Percentiles rank a stretch among this genome's conserved stretches.
Evolutionary conservation across 495 filamentous ascomycete species (phyloP).

Genomic region (Penicillium mononematosum): DNA sequence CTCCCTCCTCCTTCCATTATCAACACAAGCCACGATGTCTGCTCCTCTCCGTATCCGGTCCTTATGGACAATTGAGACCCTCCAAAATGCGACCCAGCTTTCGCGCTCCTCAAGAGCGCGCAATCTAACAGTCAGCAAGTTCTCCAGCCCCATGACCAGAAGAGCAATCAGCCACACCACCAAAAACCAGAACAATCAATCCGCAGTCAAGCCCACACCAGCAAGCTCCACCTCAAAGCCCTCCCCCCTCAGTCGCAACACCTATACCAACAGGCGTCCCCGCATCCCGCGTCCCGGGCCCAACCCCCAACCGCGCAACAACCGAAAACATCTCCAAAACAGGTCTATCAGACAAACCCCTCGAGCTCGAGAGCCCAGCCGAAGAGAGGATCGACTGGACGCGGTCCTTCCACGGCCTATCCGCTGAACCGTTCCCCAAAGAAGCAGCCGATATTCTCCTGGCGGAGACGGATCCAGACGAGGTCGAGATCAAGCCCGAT

Average conservation of each 20-base stretch:
- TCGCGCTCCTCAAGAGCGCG: conserved; percentile 10
- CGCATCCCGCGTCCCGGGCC: conserved; percentile 26
- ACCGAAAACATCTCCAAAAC: conserved; percentile 51
- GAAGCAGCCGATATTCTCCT: conserved; percentile 73
- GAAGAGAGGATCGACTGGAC: conserved; percentile 81
- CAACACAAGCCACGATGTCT: conserved; percentile 24
- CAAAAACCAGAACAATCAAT: conserved; percentile 21
- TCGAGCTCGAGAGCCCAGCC: conserved; percentile 42
- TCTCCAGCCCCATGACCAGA: conserved; percentile 23
- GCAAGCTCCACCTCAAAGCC: conserved; percentile 19
- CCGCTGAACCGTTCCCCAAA: conserved; percentile 67
- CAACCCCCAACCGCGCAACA: conserved; percentile 37
- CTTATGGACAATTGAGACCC: conserved; percentile 18
- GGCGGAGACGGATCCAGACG: conserved; percentile 62
- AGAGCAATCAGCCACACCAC: conserved; percentile 20
- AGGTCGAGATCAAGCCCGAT: conserved; percentile 95
- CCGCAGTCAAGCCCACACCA: conserved; percentile 19
- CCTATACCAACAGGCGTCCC: conserved; percentile 2
- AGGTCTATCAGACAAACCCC: conserved; percentile 53
- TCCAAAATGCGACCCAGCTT: conserved; percentile 13
- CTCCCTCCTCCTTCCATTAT: conserved; percentile 7
- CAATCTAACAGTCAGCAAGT: conserved; percentile 3
- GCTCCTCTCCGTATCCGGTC: conserved; percentile 16
- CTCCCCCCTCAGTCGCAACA: conserved; percentile 16
- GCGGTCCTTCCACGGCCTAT: conserved; percentile 86